Evolutionary conservation across 2,329 filamentous ascomycete genomes (phyloP), one percentile per base, ranked within the genome.

Genomic region (Colletotrichum sidae): DNA sequence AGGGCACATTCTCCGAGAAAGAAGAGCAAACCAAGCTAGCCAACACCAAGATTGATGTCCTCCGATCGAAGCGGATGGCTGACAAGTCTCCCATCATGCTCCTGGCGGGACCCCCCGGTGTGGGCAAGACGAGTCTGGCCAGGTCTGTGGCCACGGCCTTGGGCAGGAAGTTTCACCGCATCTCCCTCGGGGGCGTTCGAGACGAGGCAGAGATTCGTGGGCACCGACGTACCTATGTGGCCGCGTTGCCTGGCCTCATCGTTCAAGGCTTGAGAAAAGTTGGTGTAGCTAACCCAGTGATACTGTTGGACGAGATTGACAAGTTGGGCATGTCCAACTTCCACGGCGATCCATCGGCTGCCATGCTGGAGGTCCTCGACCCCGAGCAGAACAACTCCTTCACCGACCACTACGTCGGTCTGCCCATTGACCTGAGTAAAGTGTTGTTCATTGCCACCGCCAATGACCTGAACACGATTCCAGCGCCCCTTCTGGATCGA

Each of bases 161-260:
- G 10, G 95, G 95, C 13, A 90, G 96, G 69, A 97, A 97, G 77
- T 99, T 99, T 77, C 95, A 99, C 78, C 90, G 96, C 50, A 97
- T 99, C 72, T 98, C 96, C 4, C 89, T 99, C 4, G 96, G 96
- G 67, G 96, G 96, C 71, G 95, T 99, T 3, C 86, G 96, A 59
- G 96, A 99, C 73, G 96, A 99, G 77, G 96, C 96, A 13, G 96
- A 99, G 80, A 98, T 99, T 66, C 88, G 96, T 65, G 96, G 96
- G 9, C 96, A 99, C 78, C 88, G 96, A 60, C 87, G 96, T 71
- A 99, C 96, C 0, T 99, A 99, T 74, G 96, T 99, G 64, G 96
- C 96, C 25, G 96, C 96, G n/a, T 97, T 99, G 95, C 96, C 96
- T 9, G 96, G 96, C 58, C 84, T 98, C 60, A 92, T 99, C 65